Conservation (phyloP, 805 yeast species). For the Candida alai region DNA sequence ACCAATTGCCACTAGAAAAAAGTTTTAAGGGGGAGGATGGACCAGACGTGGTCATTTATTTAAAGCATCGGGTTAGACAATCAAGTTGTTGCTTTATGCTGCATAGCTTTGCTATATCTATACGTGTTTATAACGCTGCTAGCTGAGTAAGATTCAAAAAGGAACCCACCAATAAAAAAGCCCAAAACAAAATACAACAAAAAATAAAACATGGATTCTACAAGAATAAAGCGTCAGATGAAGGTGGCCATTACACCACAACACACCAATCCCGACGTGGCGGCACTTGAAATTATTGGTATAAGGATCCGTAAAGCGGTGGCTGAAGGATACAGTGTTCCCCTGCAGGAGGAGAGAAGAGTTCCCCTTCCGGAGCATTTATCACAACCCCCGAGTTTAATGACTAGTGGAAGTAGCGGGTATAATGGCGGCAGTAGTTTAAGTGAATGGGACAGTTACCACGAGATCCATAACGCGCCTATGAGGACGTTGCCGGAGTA, state of each 20-base stretch:
- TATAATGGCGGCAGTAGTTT: conserved; percentile 36
- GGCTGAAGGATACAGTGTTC: conserved; percentile 50
- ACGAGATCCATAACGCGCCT: conserved; percentile 11
- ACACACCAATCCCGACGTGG: conserved; percentile 24
- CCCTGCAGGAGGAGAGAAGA: conserved; percentile 17
- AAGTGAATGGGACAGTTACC: conserved; percentile 37
- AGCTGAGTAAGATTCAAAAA: too few species aligned
- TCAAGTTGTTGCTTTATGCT: too few species aligned
- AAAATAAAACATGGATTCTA: too few species aligned
- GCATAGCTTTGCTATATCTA: too few species aligned
- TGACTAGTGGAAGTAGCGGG: conserved; percentile 41
- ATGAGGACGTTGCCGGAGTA: conserved; percentile 16
- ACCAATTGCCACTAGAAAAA: too few species aligned
- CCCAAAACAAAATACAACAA: too few species aligned
- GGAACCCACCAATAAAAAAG: too few species aligned
- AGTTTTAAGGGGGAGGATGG: too few species aligned
- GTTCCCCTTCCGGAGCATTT: conserved; percentile 41
- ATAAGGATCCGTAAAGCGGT: conserved; percentile 71
- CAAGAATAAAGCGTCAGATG: conserved; percentile 33
- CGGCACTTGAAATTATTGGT: conserved; percentile 52
- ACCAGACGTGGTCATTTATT: too few species aligned
- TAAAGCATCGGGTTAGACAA: too few species aligned
- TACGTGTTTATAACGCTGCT: too few species aligned
- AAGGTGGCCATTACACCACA: conserved; percentile 12
- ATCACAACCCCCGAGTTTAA: conserved; percentile 42